A percentile compares a stretch with the other conserved stretches of the same genome.
These are phyloP conservation scores for Candolleomyces eurysporus DNA, from an alignment of 768 basidiomycete genomes.

Conservation along the genomic window DNA sequence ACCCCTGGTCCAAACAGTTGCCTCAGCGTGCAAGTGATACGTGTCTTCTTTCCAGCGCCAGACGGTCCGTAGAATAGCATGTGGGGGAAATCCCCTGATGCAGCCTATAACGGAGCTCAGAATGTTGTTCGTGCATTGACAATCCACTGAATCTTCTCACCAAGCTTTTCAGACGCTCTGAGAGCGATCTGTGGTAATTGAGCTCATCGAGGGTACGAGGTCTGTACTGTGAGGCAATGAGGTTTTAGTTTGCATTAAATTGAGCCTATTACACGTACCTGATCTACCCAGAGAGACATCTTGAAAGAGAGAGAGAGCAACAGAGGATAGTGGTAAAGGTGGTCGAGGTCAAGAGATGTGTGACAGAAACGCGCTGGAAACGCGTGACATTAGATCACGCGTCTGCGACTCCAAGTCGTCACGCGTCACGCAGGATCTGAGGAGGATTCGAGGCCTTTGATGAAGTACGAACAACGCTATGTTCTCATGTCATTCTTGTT, in stretches of 20 bases:
- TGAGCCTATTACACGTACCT: constrained; percentile 31
- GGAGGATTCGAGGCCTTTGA: too few relatives aligned
- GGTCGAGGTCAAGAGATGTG: not conserved
- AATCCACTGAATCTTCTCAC: constrained; percentile 30
- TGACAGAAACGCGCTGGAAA: not conserved
- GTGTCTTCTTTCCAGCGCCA: constrained; percentile 97
- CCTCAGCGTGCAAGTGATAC: constrained; percentile 84
- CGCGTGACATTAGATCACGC: constrained; percentile 6
- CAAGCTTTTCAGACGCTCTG: constrained; percentile 75
- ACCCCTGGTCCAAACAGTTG: constrained; percentile 90
- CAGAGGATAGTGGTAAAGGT: not conserved
- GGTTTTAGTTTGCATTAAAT: not conserved
- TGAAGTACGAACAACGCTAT: too few relatives aligned
- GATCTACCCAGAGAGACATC: constrained; percentile 75
- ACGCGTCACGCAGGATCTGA: not conserved
- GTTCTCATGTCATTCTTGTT: too few relatives aligned
- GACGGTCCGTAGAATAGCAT: constrained; percentile 97
- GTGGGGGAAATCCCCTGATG: constrained; percentile 94
- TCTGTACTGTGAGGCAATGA: constrained; percentile 57
- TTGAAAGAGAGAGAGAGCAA: not conserved
- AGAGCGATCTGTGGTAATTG: constrained; percentile 84
- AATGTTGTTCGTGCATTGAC: too few relatives aligned
- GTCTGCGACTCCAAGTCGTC: not conserved
- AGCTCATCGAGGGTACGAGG: constrained; percentile 82
- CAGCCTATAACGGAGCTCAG: constrained; percentile 50